These are phyloP conservation scores for Spergularia marina DNA, from an alignment of 148 eudicot genomes.

Conservation along the genomic window DNA sequence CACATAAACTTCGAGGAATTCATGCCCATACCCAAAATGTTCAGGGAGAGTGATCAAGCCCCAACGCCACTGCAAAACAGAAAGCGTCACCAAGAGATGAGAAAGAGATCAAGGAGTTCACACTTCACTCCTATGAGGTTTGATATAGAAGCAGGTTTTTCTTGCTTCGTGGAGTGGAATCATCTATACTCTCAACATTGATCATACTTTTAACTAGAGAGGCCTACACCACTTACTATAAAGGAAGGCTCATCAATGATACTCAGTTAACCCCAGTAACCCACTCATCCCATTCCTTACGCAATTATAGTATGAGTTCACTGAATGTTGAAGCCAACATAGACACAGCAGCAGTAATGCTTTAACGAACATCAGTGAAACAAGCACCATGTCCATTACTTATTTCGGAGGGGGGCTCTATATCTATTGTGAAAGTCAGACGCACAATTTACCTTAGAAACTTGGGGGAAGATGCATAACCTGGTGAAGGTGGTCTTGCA, in stretches of 20 bases:
- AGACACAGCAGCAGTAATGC: background rate
- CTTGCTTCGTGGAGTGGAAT: background rate
- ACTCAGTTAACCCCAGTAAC: too few relatives aligned
- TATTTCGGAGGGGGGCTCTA: background rate
- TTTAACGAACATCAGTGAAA: background rate
- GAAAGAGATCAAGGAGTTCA: background rate
- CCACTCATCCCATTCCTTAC: too few relatives aligned
- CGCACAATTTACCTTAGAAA: slow-evolving; percentile 20
- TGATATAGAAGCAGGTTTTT: background rate
- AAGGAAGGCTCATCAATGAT: background rate
- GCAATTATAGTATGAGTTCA: too few relatives aligned
- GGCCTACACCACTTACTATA: background rate
- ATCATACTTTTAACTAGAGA: background rate
- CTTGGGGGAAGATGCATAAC: slow-evolving; percentile 35
- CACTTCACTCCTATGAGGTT: background rate
- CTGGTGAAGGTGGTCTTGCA: slow-evolving; percentile 40
- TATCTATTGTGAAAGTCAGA: background rate
- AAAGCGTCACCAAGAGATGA: slow-evolving; percentile 3
- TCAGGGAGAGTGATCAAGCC: slow-evolving; percentile 18
- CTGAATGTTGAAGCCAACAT: background rate
- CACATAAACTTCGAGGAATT: background rate
- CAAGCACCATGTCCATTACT: background rate
- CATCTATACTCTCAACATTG: background rate
- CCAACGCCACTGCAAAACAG: slow-evolving; percentile 20
- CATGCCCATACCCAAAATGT: background rate